Evolutionary conservation across 306 rosid genomes (phyloP), one percentile per base, ranked within the genome.

Genomic region (Gynostemma pentaphyllum): DNA sequence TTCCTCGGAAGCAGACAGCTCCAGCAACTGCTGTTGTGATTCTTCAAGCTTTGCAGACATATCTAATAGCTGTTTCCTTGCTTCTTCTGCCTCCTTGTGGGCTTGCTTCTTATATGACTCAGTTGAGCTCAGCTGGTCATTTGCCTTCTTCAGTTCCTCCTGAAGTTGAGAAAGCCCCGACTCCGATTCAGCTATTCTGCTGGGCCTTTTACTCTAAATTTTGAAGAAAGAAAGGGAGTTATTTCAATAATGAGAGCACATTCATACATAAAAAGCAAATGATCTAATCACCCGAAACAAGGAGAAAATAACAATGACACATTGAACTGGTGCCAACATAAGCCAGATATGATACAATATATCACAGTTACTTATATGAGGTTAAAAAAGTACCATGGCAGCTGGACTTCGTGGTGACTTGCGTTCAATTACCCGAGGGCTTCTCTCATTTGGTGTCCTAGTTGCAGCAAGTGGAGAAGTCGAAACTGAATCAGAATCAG

Each of bases 41-140:
- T 86, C 90, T 72, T 86, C 88, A 39, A 86, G 84, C 68, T 79
- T 77, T 46, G 76, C 78, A 36, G 89, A 74, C 83, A 82, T 65
- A 64, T 67, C 77, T 50, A 64, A 39, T 49, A 82, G 78, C 76
- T 78, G 75, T 57, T 73, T 77, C 65, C 78, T 84, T 57, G 87
- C 95, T 64, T 84, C 94, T 70, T 90, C 95, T 37, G 86, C 86
- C 59, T 90, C 95, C 50, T 75, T 79, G 68, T 82, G 87, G 57
- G 63, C 80, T 72, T 74, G 79, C 55, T 73, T 89, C 84, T 77
- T 84, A 64, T 68, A 54, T 29, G 86, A 76, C 67, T 89, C 95
- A 1, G 86, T 76, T 19, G 82, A 64, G 74, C 67, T 82, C 62
- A 84, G 73, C 75, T 84, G 92, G 27, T 86, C 97, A 67, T 77